Base-by-base conservation (phyloP, 2,329 filamentous ascomycete genomes). In the Triangularia verruculosa region DNA sequence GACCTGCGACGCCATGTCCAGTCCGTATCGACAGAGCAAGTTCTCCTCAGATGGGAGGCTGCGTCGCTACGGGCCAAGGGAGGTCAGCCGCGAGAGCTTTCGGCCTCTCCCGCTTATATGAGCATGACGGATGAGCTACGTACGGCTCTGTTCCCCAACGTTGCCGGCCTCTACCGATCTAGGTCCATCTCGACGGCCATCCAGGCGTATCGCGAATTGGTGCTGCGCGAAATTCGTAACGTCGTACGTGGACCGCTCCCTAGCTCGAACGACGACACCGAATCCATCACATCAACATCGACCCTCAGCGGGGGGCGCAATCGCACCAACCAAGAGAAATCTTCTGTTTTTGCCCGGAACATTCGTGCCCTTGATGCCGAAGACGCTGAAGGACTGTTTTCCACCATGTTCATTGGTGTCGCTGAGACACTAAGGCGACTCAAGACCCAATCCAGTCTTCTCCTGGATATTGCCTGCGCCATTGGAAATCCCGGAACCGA, bases 391-490 rank as follows among this genome's bases (percentile, higher is more conserved):
- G 85, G 88, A 6, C 85, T 98, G 70, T 83, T 98, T 13, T 81
- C 87, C 28, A 90, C 87, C 63, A 90, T 96, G 15, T 99, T 98
- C 72, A 89, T 93, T 17, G 88, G 90, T 32, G 89, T 97, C 8
- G 90, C 94, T 3, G 95, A 99, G 78, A 91, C 91, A 2, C 75
- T 99, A 56, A 84, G 95, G 62, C 85, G 95, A 71, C 79, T 97
- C 6, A 92, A 91, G 17, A 93, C 92, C 0, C 94, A 98, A 74
- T 90, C 94, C 61, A 99, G 99, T 75, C 88, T 98, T 9, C 78
- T 99, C n/a, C 82, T 99, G 9, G 95, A 99, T 75, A 91, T 97
- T 20, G 95, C 93, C 0, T 97, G 93, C 74, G 89, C 86, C 12
- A 82, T 91, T 59, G 81, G 84, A 34, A 73, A 75, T 68, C 43